Base-by-base conservation (phyloP, 208 protist species). In the Kentomonas sorsogonicus region DNA sequence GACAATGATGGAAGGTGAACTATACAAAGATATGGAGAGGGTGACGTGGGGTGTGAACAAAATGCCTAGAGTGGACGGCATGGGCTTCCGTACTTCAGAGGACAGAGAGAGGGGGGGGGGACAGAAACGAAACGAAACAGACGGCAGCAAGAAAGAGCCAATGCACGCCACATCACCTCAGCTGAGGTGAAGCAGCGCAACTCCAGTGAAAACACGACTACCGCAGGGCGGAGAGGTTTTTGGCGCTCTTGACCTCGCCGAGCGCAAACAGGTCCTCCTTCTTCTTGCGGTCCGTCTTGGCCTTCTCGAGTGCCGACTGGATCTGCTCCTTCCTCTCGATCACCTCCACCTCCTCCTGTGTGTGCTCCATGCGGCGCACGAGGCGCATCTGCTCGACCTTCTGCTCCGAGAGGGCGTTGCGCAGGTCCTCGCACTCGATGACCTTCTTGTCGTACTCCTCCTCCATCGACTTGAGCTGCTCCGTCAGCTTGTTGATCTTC, bases 401-500 rank as follows among this genome's bases (percentile, higher is more conserved):
- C 23, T 89, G 85, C 65, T 91, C 86, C 30, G 78, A 73, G 38
- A 93, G 55, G 1, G 60, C 61, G 33, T 83, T 75, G 44, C 79
- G 74, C 50, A 93, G 75, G 22, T 93, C 82, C 56, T 84, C 86
- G 67, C 80, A 91, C 69, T 93, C 86, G 63, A 71, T 83, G 26
- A 93, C 73, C 65, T 93, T 93, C 36, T 66, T 66, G 67, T 93
- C 86, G 66, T 78, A 93, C 44, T 79, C 70, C 36, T 65, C 69
- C 52, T 89, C 73, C 51, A 77, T 60, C 39, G 73, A 27, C 13
- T 60, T 63, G 25, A 85, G 31, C 45, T 75, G 65, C n/a, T 71
- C 74, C 39, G 85, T 60, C 41, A 93, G 33, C 60, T 88, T 89
- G 56, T 85, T 69, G 16, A 93, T 65, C 72, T 88, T 89, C 70